phyloP scores from a whole-genome alignment of 805 yeast genomes.

The Candida odintsovae region DNA sequence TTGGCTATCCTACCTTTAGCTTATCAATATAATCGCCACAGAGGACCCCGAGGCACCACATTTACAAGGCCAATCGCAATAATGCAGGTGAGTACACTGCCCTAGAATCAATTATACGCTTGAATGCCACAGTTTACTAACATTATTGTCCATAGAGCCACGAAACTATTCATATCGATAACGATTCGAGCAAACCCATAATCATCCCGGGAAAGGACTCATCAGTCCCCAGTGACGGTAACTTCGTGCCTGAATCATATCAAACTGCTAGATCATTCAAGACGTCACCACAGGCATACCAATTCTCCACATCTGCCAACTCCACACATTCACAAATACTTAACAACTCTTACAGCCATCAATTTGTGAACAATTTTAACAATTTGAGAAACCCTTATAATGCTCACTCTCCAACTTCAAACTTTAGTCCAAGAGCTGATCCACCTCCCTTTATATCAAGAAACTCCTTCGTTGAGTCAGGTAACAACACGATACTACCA shows the following conservation, averaged over 20 bases:
- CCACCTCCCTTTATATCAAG: constrained; percentile 17
- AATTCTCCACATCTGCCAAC: constrained; percentile 22
- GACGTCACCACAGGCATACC: constrained; percentile 16
- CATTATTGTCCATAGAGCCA: constrained; percentile 5
- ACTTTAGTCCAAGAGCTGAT: constrained; percentile 23
- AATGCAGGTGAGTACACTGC: constrained; percentile 12
- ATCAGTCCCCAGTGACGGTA: constrained; percentile 5
- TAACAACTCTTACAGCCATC: constrained; percentile 14
- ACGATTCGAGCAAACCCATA: constrained; percentile 24
- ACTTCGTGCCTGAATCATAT: constrained; percentile 20
- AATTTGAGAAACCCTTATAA: constrained; percentile 16
- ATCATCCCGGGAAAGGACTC: constrained; percentile 21
- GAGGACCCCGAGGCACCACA: neutral
- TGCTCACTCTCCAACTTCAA: constrained; percentile 18
- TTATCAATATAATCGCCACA: neutral
- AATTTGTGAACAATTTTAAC: constrained; percentile 16
- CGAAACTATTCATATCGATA: constrained; percentile 8
- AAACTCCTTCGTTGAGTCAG: constrained; percentile 3
- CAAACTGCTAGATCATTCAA: constrained; percentile 23
- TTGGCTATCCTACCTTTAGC: neutral
- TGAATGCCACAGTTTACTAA: neutral
- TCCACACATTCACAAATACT: constrained; percentile 18
- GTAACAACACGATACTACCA: neutral
- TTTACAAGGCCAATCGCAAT: neutral
- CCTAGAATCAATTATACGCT: neutral